Base-by-base conservation (phyloP, 164 flowering plant genomes). In the Taxillus chinensis region DNA sequence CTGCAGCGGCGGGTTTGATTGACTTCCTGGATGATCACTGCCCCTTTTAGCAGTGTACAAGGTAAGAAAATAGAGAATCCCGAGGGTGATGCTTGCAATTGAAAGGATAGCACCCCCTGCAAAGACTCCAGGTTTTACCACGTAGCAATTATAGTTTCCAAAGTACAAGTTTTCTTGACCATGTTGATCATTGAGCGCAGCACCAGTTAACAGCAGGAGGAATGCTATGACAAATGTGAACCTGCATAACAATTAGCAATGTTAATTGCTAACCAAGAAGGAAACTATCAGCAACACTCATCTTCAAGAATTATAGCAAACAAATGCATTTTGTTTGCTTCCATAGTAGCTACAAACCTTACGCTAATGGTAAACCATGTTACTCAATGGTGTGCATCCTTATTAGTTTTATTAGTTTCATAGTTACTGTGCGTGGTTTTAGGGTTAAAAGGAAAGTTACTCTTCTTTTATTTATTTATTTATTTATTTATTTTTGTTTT, bases 81-180 rank as follows among this genome's bases (percentile, higher is more conserved):
- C 90, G 42, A 92, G 85, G 17, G 74, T 41, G 52, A 83, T 76
- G 68, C 87, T 85, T 9, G 80, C 80, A 12, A 92, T 70, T 17
- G 95, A 79, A 71, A 92, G 64, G n/a, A 86, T 55, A 8, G 96
- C 82, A 43, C 93, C 96, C 45, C 84, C 85, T 5, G 96, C 83
- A 74, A 92, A 90, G 39, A 90, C 93, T 39, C 98, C 98, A 17
- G 98, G 84, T 68, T 88, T 92, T 39, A 92, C 89, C 54, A 90
- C 93, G 57, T 87, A 92, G 72, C 98, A 92, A 68, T 79, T 77
- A 69, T 83, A 87, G 73, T 63, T 73, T 63, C 87, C 80, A 42
- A 82, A 75, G 67, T 86, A 86, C 70, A 77, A 61, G 68, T 72
- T 78, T 53, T 83, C 90, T 59, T 73, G 76, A 2, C 81, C 89